Base-by-base conservation (phyloP, 805 yeast species). In the Saccharomycopsis sp. region DNA sequence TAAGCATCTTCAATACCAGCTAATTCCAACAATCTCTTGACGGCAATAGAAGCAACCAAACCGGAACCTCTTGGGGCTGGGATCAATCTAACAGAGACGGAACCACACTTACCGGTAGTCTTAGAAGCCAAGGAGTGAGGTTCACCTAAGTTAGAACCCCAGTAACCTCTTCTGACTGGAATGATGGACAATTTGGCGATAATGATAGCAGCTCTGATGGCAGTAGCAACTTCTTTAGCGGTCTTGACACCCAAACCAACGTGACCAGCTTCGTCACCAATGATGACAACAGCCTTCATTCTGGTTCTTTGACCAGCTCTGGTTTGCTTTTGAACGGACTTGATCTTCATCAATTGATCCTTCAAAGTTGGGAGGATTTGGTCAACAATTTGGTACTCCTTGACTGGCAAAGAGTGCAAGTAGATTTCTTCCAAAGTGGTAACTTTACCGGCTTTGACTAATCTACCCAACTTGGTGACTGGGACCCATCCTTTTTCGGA, bases 61-160 rank as follows among this genome's bases (percentile, higher is more conserved):
- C 97, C 98, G 78, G 96, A 91, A 93, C 99, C 99, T 86, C 99
- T 94, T 86, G 99, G 98, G 70, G 99, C 99, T 80, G 99, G 99
- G 76, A 94, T 92, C 77, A 94, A 86, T 86, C 99, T 91, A 70
- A 93, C 97, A 66, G 87, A 78, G 75, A 94, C 98, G 80, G 98
- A 93, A 87, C 99, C 99, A 85, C 98, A 94, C 91, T 93, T 94
- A 84, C 99, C 99, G 70, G 98, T 87, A 77, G 92, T 90, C 91
- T 94, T 94, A 81, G 86, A 80, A 74, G 97, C 93, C 76, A 93
- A 87, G 69, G 99, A 89, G 88, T 94, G 99, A 76, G 99, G 99
- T 80, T 89, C 87, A 87, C 99, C 99, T 80, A 94, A 89, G 86
- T 91, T 90, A 78, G 96, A 81, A 82, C 99, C 99, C 99, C 99